These are phyloP conservation scores for Sporothrix phasma DNA, from an alignment of 2,329 filamentous ascomycete genomes.

Conservation along the genomic window DNA sequence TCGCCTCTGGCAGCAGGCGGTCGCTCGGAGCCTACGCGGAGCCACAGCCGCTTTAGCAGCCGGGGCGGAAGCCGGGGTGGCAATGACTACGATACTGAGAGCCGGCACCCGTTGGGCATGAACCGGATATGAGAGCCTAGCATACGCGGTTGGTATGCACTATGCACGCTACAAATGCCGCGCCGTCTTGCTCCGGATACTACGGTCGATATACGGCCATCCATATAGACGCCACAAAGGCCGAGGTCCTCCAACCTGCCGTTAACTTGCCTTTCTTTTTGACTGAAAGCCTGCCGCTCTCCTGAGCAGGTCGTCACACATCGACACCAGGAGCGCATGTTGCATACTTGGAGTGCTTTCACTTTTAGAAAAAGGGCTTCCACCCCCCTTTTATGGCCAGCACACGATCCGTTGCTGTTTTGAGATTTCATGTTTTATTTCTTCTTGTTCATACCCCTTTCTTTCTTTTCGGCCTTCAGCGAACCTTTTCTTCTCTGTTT, in stretches of 20 bases:
- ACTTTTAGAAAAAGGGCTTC: neutral
- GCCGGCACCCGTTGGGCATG: conserved; percentile 47
- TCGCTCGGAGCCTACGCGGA: conserved; percentile 8
- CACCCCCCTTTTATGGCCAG: neutral
- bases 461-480: neutral
- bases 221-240: neutral
- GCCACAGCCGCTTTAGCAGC: conserved; percentile 16
- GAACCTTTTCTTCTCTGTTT: neutral
- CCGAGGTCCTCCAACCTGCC: no score
- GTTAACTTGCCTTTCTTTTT: neutral
- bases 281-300: neutral
- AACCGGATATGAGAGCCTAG: conserved; percentile 36
- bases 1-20: neutral
- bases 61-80: neutral
- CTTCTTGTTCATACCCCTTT: conserved; percentile 8
- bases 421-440: neutral
- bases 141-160: no score
- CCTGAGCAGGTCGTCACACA: neutral
- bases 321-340: neutral
- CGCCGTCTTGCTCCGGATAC: no score
- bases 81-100: conserved; percentile 25
- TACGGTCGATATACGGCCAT: no score
- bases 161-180: no score
- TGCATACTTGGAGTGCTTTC: neutral
- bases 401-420: neutral